These are phyloP conservation scores for Sporothrix brasiliensis DNA, from an alignment of 2,329 filamentous ascomycete species.

Conservation along the genomic window DNA sequence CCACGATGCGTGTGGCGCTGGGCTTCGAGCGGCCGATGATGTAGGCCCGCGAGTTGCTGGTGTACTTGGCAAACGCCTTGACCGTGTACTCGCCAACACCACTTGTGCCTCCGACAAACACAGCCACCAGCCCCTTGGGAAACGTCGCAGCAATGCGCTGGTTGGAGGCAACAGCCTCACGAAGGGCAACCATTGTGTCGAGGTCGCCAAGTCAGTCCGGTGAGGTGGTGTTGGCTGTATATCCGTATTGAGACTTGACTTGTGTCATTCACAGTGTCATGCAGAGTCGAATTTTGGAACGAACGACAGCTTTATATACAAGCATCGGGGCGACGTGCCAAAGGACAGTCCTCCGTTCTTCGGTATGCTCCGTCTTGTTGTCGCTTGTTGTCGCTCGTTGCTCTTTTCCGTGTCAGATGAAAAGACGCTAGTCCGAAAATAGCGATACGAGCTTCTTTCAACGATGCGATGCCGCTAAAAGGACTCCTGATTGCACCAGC, in stretches of 20 bases:
- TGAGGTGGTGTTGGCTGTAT: background rate
- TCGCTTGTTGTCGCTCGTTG: no score
- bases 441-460: slow-evolving; percentile 26
- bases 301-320: background rate
- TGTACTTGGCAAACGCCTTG: slow-evolving; percentile 46
- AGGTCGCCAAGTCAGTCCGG: background rate
- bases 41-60: slow-evolving; percentile 49
- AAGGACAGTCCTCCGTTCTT: background rate
- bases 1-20: slow-evolving; percentile 46
- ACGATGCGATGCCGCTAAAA: background rate
- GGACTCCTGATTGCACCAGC: background rate
- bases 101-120: slow-evolving; percentile 56
- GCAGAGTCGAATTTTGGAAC: background rate
- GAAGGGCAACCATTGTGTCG: slow-evolving; percentile 32
- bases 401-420: slow-evolving; percentile 23
- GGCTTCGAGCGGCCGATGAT: slow-evolving; percentile 52
- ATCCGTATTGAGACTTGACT: background rate
- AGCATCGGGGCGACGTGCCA: background rate
- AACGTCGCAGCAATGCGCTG: slow-evolving; percentile 41
- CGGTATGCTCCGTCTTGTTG: background rate
- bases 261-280: background rate
- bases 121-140: slow-evolving; percentile 48
- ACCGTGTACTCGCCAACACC: slow-evolving; percentile 55
- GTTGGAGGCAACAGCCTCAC: slow-evolving; percentile 44
- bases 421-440: slow-evolving; percentile 11